Percentiles rank a stretch among this genome's conserved stretches.
These are phyloP conservation scores for Vitis labrusca DNA, from an alignment of 164 flowering plant genomes.

Conservation along the genomic window DNA sequence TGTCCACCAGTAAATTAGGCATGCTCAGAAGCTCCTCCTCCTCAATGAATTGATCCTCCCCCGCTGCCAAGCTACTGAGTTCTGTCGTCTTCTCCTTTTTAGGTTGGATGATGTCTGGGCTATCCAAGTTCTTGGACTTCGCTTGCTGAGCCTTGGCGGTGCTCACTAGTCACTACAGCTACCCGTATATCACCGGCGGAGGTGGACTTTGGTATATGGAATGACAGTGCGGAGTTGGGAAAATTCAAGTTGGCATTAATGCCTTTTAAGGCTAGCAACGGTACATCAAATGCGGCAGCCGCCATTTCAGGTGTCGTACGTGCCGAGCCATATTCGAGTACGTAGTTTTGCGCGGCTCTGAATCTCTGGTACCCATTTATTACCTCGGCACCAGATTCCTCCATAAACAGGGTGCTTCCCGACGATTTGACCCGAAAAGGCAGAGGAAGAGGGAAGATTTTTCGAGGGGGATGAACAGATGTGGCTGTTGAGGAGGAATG, in stretches of 20 bases:
- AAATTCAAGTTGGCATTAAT: conserved; percentile 61
- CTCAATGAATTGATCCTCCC: no score
- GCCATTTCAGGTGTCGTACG: conserved; percentile 88
- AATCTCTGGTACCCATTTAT: conserved; percentile 91
- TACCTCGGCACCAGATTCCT: conserved; percentile 64
- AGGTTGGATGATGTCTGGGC: neutral
- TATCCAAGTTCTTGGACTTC: neutral
- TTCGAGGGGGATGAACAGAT: conserved; percentile 2
- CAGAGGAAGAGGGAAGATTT: neutral
- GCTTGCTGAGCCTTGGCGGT: conserved; percentile 42
- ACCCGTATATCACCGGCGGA: conserved; percentile 62
- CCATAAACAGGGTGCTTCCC: conserved; percentile 50
- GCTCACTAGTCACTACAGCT: conserved; percentile 23
- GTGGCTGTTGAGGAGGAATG: neutral
- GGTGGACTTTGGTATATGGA: conserved; percentile 47
- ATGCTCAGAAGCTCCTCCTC: conserved; percentile 18
- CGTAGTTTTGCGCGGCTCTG: conserved; percentile 68
- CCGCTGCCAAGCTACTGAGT: no score
- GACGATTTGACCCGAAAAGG: conserved; percentile 5
- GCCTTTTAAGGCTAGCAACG: conserved; percentile 52
- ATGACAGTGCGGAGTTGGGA: conserved; percentile 31
- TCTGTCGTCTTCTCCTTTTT: neutral
- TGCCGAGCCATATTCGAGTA: conserved; percentile 84
- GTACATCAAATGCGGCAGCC: conserved; percentile 84
- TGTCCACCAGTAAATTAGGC: conserved; percentile 54